Evolutionary conservation across 495 filamentous ascomycete species (phyloP), one percentile per base, ranked within the genome.

Genomic region (Rusavskia elegans): DNA sequence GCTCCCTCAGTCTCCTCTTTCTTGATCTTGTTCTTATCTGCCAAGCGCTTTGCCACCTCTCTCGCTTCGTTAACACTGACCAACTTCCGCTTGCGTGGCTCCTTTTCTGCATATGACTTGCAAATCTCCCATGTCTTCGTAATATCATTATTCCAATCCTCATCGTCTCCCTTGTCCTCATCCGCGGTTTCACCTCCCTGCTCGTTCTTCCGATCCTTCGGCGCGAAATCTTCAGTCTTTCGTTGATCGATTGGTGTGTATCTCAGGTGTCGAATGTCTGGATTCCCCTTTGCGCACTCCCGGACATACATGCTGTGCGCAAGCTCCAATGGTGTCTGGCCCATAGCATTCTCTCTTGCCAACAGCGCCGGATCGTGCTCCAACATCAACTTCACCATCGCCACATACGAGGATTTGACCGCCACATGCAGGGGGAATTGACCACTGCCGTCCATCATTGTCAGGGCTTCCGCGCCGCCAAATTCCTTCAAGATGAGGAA

Each of bases 31-130:
- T 51, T 48, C 53, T 61, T 58, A 53, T 69, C 56, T 25, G 74
- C 74, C 44, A 89, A 58, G 29, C 84, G 62, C 61, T 77, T 81
- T 2, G 82, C 77, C 8, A 87, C 81, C 57, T 85, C 80, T 54
- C 85, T 87, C 10, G 83, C 83, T 59, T 87, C 82, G 55, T 75
- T 71, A 54, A 87, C 63, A 51, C 71, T 82, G 27, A 87, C 82
- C 9, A 87, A 68, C 38, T 68, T 73, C 45, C 83, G 49, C 52
- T 42, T 39, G 52, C 19, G 45, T 6, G 35, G 38, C 32, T 55
- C n/a, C 19, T 20, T n/a, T 13, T 23, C 53, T 2, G 38, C 48
- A 20, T 10, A 19, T 27, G 53, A 39, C 42, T 50, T 50, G 30
- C 66, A 68, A 0, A 67, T 27, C 5, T 55, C 55, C 20, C 57